Percentiles rank a stretch among this genome's conserved stretches.
These are phyloP conservation scores for Boletales sp. DNA, from an alignment of 768 basidiomycete species.

Conservation along the genomic window DNA sequence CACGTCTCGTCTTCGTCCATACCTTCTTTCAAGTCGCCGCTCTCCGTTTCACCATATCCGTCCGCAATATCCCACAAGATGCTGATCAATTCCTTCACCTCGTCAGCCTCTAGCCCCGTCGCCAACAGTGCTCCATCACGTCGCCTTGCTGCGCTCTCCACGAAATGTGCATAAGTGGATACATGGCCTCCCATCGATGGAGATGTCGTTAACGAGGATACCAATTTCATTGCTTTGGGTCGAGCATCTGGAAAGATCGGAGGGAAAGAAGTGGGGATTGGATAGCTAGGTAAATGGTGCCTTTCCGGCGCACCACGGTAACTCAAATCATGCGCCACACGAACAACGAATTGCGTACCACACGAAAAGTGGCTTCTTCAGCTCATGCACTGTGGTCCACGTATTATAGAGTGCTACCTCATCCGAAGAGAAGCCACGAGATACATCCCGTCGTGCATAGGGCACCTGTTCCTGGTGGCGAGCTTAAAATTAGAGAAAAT, in stretches of 20 bases:
- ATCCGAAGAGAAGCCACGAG: slow-evolving; percentile 51
- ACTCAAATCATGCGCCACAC: slow-evolving; percentile 4
- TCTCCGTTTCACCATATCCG: slow-evolving; percentile 30
- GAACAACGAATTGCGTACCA: slow-evolving; percentile 32
- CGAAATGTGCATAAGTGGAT: slow-evolving; percentile 48
- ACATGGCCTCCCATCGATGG: slow-evolving; percentile 40
- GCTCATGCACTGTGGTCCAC: slow-evolving; percentile 32
- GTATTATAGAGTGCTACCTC: slow-evolving; percentile 36
- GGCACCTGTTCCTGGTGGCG: slow-evolving; percentile 15
- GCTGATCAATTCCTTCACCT: slow-evolving; percentile 52
- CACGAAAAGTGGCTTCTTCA: slow-evolving; percentile 30
- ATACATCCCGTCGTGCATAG: slow-evolving; percentile 50
- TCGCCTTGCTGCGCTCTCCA: slow-evolving; percentile 42
- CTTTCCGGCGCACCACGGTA: slow-evolving; percentile 27
- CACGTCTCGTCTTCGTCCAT: slow-evolving; percentile 22
- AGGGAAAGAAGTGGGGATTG: slow-evolving; percentile 61
- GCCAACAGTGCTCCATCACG: slow-evolving; percentile 32
- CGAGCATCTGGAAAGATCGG: slow-evolving; percentile 32
- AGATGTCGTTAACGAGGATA: slow-evolving; percentile 48
- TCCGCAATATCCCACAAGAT: slow-evolving; percentile 61
- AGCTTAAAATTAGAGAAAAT: not conserved
- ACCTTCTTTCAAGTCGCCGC: slow-evolving; percentile 15
- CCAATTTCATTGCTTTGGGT: slow-evolving; percentile 19
- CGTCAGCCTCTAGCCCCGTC: slow-evolving; percentile 50
- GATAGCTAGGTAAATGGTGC: slow-evolving; percentile 48